Percentiles rank a stretch among this genome's conserved stretches.
Conservation (phyloP, 352 stramenopile species). For the Peronospora belbahrii region DNA sequence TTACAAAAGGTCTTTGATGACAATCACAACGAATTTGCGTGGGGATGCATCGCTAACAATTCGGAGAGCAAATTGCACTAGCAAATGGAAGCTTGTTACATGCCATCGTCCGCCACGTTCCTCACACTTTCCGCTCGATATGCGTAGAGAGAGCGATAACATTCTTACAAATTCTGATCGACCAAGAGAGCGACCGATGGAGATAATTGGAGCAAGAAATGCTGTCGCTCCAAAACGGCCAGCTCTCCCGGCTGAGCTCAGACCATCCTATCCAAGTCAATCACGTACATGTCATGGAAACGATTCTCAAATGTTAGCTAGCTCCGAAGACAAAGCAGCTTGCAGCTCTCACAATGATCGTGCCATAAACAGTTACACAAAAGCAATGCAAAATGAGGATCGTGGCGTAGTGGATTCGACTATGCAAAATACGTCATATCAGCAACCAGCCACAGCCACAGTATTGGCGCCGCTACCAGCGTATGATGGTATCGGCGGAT, state of each 20-base stretch:
- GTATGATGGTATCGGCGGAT: slow-evolving; percentile 74
- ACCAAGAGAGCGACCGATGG: not conserved
- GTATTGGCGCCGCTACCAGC: slow-evolving; percentile 63
- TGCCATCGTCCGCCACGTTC: slow-evolving; percentile 9
- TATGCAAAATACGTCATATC: slow-evolving; percentile 5
- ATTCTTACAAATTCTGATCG: slow-evolving; percentile 1
- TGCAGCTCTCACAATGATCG: not conserved
- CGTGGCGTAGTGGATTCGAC: not conserved
- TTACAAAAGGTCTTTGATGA: slow-evolving; percentile 48
- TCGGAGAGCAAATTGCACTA: slow-evolving; percentile 46
- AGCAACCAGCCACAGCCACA: slow-evolving; percentile 5
- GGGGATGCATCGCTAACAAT: slow-evolving; percentile 35
- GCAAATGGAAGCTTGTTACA: slow-evolving; percentile 34
- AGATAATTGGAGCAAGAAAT: not conserved
- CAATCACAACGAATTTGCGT: slow-evolving; percentile 29
- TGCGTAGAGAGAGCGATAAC: not conserved
- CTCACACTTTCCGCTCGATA: not conserved
- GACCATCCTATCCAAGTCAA: slow-evolving; percentile 3
- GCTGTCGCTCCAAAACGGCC: slow-evolving; percentile 2
- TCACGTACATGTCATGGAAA: not conserved
- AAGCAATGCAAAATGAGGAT: slow-evolving; percentile 1
- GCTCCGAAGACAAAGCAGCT: not conserved
- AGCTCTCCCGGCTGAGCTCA: slow-evolving; percentile 13
- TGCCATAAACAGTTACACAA: not conserved
- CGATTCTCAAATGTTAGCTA: not conserved